Base-by-base conservation (phyloP, 345 rosid genomes). In the Lepidium africanum region DNA sequence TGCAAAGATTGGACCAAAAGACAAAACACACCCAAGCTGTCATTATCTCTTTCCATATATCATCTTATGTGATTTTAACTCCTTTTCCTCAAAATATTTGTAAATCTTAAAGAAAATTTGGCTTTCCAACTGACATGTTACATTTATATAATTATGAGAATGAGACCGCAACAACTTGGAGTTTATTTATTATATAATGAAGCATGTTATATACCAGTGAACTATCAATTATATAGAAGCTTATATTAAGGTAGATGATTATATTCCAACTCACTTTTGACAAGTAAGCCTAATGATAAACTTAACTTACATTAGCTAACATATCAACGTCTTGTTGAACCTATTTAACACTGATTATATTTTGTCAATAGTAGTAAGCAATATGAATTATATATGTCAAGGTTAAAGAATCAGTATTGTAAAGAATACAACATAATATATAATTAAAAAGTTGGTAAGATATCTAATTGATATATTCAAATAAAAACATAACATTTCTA, bases 11-110 rank as follows among this genome's bases (percentile, higher is more conserved):
- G 72, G 67, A 41, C 72, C 72, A 65, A 41, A 66, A 21, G 77
- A 73, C 72, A 73, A 72, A 4, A 73, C 67, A 50, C 72, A 58
- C 67, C 50, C 50, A 73, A 42, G 72, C 56, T 73, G 67, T 59
- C 67, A 58, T 33, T 14, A 57, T 69, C 49, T 57, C 47, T 72
- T 32, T 61, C 32, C 13, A 53, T 40, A 50, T 27, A 38, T 10
- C 42, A 5, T 19, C 53, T 40, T 21, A 3, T 27, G 6, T 64
- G 48, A 9, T 10, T 27, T 45, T 46, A 9, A 71, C 53, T 36
- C 17, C 9, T 60, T 70, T 45, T 12, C 10, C n/a, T 3, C 12
- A 9, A 57, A 53, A 8, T 2, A 11, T 21, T 36, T 15, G 40
- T 10, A 59, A 27, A 36, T 27, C 48, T 45, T 25, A 46, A 71